Base-by-base conservation (phyloP, 1,139 yeast species). In the Kurtzmaniella quercitrusa region DNA sequence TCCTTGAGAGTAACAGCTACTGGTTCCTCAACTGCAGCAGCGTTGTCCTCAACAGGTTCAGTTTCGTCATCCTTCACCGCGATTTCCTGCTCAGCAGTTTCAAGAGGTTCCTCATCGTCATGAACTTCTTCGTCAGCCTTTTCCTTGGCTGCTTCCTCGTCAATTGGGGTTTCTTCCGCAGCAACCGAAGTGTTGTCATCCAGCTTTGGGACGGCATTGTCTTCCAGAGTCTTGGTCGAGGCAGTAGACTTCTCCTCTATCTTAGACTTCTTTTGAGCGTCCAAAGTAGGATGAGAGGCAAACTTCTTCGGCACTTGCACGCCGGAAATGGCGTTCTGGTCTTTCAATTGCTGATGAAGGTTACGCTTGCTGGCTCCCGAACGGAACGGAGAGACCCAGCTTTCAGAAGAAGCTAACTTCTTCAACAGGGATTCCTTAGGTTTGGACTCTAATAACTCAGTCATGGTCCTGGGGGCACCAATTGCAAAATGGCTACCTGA, bases 311-410 rank as follows among this genome's bases (percentile, higher is more conserved):
- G 78, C 23, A 73, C 75, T 45, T 57, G 63, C 38, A 70, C 56
- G 33, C 60, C 59, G 39, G 60, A 56, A 42, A 71, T 63, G 40
- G 60, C 54, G 52, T 71, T 71, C 33, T 60, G 56, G 14, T 66
- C 65, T 49, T 62, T 61, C 49, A 67, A 65, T 47, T 71, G 65
- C 47, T 63, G 56, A 47, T 63, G 59, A 42, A 64, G 60, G 50
- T 65, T 65, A 53, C 61, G 63, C 45, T 52, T 53, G 43, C 45
- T 42, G 17, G 54, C 44, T 32, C 59, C 50, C 26, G 59, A 55
- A 57, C 82, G 70, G 49, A 77, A 77, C 7, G 82, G 82, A 5
- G 82, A 75, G 11, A 72, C 69, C 82, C 82, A 77, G 5, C 63
- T 56, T 20, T 65, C 59, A 37, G 66, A 60, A 32, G 65, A 51